These are phyloP conservation scores for Plectranthus barbatus DNA, from an alignment of 257 asterid species.

Conservation along the genomic window DNA sequence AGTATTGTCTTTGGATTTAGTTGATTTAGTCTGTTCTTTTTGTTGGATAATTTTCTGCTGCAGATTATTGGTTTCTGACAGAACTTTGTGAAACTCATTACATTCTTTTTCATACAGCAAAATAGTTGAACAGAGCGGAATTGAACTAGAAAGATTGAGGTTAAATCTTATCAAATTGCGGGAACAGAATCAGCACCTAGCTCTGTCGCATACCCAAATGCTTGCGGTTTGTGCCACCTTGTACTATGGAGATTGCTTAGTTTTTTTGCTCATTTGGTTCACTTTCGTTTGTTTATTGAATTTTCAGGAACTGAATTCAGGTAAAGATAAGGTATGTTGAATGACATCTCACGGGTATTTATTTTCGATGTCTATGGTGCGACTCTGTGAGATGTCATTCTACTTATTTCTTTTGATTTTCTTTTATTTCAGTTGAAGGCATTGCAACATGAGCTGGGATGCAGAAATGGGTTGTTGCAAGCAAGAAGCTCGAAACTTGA, in stretches of 20 bases:
- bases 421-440: conserved; percentile 40
- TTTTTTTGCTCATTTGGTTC: neutral
- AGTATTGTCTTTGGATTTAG: conserved; percentile 53
- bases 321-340: conserved; percentile 59
- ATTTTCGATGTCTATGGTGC: neutral
- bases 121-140: conserved; percentile 58
- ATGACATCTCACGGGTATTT: neutral
- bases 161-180: conserved; percentile 43
- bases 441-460: conserved; percentile 67
- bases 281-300: neutral
- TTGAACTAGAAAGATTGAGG: conserved; percentile 55
- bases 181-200: conserved; percentile 61
- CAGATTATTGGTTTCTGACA: too few species aligned
- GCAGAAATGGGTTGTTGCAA: conserved; percentile 45
- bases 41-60: neutral
- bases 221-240: conserved; percentile 38
- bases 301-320: conserved; percentile 64
- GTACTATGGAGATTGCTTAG: neutral
- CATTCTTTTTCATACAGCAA: conserved; percentile 33
- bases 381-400: neutral
- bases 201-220: conserved; percentile 47
- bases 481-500: conserved; percentile 35
- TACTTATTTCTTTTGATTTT: neutral
- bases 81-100: conserved; percentile 22
- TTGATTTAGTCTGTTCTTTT: conserved; percentile 2